Percentiles rank a stretch among this genome's conserved stretches.
These are phyloP conservation scores for Casaregolazyma suthepensis DNA, from an alignment of 1,139 yeast species.

Conservation along the genomic window DNA sequence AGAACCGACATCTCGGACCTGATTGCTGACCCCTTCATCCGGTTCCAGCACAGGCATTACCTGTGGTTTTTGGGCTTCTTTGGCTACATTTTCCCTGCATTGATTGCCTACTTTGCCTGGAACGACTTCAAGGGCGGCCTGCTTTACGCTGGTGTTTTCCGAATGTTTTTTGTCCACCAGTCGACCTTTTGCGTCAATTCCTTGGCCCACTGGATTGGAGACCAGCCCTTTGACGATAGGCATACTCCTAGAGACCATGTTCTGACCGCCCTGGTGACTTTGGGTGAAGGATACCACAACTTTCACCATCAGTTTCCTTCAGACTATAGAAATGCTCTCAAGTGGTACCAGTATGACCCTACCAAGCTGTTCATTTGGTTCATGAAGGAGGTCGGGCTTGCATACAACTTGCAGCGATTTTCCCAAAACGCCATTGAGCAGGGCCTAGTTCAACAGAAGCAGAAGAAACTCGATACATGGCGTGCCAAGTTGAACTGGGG, in stretches of 20 bases:
- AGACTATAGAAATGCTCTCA: constrained; percentile 95
- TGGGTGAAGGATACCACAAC: constrained; percentile 98
- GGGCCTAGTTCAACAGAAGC: constrained; percentile 92
- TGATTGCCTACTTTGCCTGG: constrained; percentile 74
- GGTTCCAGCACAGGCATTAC: constrained; percentile 92
- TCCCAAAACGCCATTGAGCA: constrained; percentile 95
- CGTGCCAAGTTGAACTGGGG: constrained; percentile 88
- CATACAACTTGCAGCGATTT: constrained; percentile 86
- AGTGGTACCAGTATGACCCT: constrained; percentile 99
- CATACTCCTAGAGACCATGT: constrained; percentile 97
- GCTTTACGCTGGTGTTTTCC: constrained; percentile 81
- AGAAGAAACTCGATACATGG: constrained; percentile 85
- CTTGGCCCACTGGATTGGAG: constrained; percentile 97
- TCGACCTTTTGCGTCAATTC: constrained; percentile 99
- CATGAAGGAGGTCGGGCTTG: constrained; percentile 72
- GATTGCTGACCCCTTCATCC: constrained; percentile 82
- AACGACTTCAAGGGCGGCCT: constrained; percentile 92
- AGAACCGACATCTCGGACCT: constrained; percentile 94
- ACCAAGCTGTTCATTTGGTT: constrained; percentile 75
- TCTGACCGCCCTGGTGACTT: constrained; percentile 88
- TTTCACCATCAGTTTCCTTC: constrained; percentile 99
- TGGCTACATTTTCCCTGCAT: constrained; percentile 69
- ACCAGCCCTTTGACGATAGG: constrained; percentile 95
- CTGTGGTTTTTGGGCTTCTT: constrained; percentile 56
- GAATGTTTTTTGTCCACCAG: constrained; percentile 84